Conservation (phyloP, 1,284 basidiomycete species). For the Fistulinella staudtii region DNA sequence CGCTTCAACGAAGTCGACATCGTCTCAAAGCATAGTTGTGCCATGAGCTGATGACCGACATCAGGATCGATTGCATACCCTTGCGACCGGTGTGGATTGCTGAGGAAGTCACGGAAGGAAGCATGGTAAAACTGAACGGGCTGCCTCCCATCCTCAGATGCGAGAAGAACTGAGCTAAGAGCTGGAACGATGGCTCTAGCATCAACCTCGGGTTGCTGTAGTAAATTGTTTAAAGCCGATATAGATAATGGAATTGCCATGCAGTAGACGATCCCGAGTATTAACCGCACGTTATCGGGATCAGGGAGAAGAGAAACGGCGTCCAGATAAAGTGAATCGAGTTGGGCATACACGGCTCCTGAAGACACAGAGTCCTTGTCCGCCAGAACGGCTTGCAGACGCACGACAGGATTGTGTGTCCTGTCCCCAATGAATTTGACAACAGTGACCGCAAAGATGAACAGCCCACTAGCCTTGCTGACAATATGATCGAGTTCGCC, state of each 20-base stretch:
- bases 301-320: too few species aligned
- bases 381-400: constrained; percentile 12
- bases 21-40: constrained; percentile 13
- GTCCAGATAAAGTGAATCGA: constrained; percentile 15
- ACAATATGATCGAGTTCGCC: constrained; percentile 14
- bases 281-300: too few species aligned
- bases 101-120: constrained; percentile 22
- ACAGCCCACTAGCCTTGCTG: constrained; percentile 17
- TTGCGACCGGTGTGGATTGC: constrained; percentile 7
- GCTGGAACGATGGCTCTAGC: constrained; percentile 14
- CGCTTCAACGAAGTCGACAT: constrained; percentile 17
- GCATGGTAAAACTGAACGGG: constrained; percentile 22
- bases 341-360: constrained; percentile 9
- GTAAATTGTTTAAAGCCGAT: constrained; percentile 5
- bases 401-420: constrained; percentile 9
- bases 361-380: constrained; percentile 4
- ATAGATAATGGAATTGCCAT: constrained; percentile 10
- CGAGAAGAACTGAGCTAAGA: constrained; percentile 10
- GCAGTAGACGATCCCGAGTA: constrained; percentile 11
- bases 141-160: too few species aligned
- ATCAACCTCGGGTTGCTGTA: constrained; percentile 13
- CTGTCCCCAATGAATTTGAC: constrained; percentile 21
- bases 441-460: constrained; percentile 25
- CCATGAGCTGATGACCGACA: constrained; percentile 13
- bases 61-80: constrained; percentile 9